phyloP scores from a whole-genome alignment of 768 basidiomycete species.

The Chiua virens region DNA sequence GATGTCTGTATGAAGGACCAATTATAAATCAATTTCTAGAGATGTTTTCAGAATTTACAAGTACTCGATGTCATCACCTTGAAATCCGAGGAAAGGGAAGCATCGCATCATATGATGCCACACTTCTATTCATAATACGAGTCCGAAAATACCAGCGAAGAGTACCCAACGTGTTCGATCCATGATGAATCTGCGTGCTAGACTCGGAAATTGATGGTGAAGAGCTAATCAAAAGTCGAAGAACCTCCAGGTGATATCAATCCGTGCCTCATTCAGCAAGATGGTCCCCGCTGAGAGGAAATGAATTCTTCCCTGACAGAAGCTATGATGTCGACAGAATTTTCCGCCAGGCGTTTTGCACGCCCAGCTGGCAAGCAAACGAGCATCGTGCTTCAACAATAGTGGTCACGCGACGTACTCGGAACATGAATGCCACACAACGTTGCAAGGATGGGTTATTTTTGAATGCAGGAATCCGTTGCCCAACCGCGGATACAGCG shows the following conservation, averaged over 20 bases:
- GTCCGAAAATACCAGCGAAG: too few relatives aligned
- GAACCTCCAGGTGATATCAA: neutral
- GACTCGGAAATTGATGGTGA: neutral
- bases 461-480: neutral
- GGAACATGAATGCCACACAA: neutral
- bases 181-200: neutral
- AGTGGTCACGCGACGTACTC: neutral
- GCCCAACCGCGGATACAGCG: neutral
- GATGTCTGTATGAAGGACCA: slow-evolving; percentile 20
- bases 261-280: neutral
- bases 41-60: neutral
- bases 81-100: neutral
- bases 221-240: neutral
- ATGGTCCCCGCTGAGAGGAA: neutral
- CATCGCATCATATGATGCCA: too few relatives aligned
- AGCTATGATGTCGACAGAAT: neutral
- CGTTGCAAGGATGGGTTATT: neutral
- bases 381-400: neutral
- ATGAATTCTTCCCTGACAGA: neutral
- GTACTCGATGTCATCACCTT: neutral
- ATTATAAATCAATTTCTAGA: slow-evolving; percentile 4
- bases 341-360: neutral
- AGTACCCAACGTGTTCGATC: neutral
- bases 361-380: neutral
- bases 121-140: too few relatives aligned